Percentiles rank a stretch among this genome's conserved stretches.
These are phyloP conservation scores for Fusarium sp. DNA, from an alignment of 2,329 filamentous ascomycete species.

Conservation along the genomic window DNA sequence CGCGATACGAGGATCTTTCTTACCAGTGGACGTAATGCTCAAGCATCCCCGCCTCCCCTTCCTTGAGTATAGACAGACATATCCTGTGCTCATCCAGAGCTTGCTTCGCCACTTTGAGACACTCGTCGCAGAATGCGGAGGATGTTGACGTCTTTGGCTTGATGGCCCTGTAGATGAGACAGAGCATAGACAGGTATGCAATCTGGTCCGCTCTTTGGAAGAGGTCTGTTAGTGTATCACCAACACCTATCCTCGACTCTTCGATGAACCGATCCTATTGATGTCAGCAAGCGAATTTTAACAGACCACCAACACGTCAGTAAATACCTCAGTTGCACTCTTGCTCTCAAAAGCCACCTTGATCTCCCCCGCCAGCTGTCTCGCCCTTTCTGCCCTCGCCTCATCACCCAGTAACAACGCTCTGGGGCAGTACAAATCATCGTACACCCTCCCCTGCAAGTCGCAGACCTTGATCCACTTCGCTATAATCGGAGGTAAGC, in stretches of 20 bases:
- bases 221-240: background rate
- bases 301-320: no score
- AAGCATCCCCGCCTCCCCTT: background rate
- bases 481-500: background rate
- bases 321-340: background rate
- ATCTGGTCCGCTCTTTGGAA: slow-evolving; percentile 5
- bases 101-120: background rate
- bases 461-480: background rate
- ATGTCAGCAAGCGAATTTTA: background rate
- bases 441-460: background rate
- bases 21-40: slow-evolving; percentile 15
- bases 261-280: background rate
- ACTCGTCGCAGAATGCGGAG: slow-evolving; percentile 10
- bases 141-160: background rate
- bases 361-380: background rate
- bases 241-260: background rate
- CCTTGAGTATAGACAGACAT: background rate
- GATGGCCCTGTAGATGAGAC: slow-evolving; percentile 1
- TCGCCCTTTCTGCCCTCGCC: background rate
- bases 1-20: rapidly evolving
- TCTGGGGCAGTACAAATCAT: background rate
- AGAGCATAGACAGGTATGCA: slow-evolving; percentile 4
- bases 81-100: background rate
- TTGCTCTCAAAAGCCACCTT: background rate
- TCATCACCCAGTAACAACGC: background rate